Conservation (phyloP, 129 eudicot genomes). For the Flaveria ramosissima region DNA sequence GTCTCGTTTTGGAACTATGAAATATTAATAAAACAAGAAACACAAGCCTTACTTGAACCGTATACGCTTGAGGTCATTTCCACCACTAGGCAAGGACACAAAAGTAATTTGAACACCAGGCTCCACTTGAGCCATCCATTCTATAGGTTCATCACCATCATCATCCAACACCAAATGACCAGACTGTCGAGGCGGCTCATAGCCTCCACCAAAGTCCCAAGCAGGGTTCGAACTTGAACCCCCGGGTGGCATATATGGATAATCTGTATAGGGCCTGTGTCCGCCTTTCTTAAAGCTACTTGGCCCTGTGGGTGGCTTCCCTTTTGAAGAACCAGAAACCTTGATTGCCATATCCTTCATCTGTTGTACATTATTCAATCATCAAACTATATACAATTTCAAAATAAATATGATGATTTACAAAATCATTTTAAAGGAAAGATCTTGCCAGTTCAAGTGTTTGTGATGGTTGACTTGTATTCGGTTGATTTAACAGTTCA, state of each 20-base stretch:
- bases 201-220: conserved; percentile 67
- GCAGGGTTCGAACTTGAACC: conserved; percentile 68
- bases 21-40: not conserved
- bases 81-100: conserved; percentile 81
- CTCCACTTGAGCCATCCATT: conserved; percentile 98
- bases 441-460: no score
- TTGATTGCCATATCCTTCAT: conserved; percentile 91
- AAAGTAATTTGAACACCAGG: conserved; percentile 97
- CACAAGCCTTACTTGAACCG: conserved; percentile 74
- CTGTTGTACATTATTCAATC: conserved; percentile 35
- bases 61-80: conserved; percentile 88
- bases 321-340: conserved; percentile 55
- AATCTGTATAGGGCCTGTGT: conserved; percentile 53
- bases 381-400: conserved; percentile 21
- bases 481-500: no score
- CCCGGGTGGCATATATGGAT: conserved; percentile 55
- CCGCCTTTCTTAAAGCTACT: conserved; percentile 57
- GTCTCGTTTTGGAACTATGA: not conserved
- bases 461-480: no score
- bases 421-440: no score
- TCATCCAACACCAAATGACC: conserved; percentile 70
- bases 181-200: conserved; percentile 58
- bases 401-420: not conserved
- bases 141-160: conserved; percentile 70
- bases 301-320: conserved; percentile 56